These are phyloP conservation scores for Lactarius evosmus DNA, from an alignment of 768 basidiomycete genomes.

Conservation along the genomic window DNA sequence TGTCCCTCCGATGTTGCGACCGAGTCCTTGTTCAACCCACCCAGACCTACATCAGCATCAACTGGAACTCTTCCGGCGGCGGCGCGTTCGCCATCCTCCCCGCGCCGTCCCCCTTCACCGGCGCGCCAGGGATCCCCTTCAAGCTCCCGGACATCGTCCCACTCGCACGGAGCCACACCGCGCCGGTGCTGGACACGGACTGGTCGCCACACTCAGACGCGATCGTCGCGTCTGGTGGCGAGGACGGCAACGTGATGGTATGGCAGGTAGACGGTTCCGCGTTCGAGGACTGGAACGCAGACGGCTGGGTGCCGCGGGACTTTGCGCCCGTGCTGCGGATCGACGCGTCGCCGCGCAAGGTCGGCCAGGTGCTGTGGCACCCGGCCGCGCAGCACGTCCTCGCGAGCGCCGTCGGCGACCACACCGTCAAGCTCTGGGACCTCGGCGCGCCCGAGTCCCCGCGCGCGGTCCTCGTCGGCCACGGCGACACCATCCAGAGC, in stretches of 20 bases:
- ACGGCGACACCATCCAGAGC: conserved; percentile 85
- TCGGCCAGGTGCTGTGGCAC: conserved; percentile 93
- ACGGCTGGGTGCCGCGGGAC: conserved; percentile 78
- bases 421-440: conserved; percentile 90
- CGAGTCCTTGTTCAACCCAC: conserved; percentile 15
- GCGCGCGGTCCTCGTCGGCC: conserved; percentile 60
- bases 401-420: conserved; percentile 79
- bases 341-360: conserved; percentile 78
- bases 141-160: conserved; percentile 93
- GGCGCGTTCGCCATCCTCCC: conserved; percentile 96
- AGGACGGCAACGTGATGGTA: conserved; percentile 91
- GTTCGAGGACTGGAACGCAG: conserved; percentile 85
- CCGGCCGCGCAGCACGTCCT: conserved; percentile 86
- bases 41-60: conserved; percentile 73
- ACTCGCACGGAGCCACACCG: conserved; percentile 82
- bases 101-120: conserved; percentile 65
- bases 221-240: conserved; percentile 86
- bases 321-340: conserved; percentile 82
- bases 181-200: conserved; percentile 87
- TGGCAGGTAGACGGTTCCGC: conserved; percentile 71
- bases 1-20: conserved; percentile 17
- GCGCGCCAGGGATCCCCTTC: conserved; percentile 54
- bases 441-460: conserved; percentile 69
- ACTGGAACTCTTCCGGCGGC: conserved; percentile 92
- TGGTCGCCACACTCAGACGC: conserved; percentile 95